Conservation (phyloP, 306 rosid genomes). For the Rosa chinensis region DNA sequence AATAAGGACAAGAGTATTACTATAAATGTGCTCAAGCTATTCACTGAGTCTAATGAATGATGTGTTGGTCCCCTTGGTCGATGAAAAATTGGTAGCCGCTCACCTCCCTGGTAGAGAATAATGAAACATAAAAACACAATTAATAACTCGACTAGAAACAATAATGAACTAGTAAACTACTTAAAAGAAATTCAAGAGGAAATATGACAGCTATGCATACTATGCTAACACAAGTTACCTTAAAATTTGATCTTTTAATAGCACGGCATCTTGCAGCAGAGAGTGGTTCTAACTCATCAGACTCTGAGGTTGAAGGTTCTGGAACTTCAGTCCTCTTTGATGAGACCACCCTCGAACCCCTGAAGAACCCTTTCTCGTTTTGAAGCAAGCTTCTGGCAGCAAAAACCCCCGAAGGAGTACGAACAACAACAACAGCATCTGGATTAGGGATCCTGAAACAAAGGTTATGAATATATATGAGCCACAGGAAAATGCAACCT, state of each 20-base stretch:
- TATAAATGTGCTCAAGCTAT: conserved; percentile 47
- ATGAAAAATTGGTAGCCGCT: conserved; percentile 63
- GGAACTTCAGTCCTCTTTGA: conserved; percentile 56
- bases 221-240: conserved; percentile 43
- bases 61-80: conserved; percentile 60
- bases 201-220: not conserved
- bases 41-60: conserved; percentile 65
- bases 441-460: conserved; percentile 66
- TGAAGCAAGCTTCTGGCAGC: conserved; percentile 66
- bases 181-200: not conserved
- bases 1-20: conserved; percentile 44
- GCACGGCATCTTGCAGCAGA: conserved; percentile 80
- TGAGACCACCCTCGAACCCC: conserved; percentile 81
- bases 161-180: not conserved
- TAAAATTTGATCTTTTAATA: conserved; percentile 50
- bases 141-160: not conserved
- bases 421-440: conserved; percentile 75
- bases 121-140: not conserved
- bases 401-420: conserved; percentile 64
- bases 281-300: conserved; percentile 53
- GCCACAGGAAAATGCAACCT: not conserved
- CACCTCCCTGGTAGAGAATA: conserved; percentile 50
- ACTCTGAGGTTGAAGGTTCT: conserved; percentile 54
- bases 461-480: conserved; percentile 8
- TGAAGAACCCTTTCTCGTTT: conserved; percentile 67